phyloP scores from a whole-genome alignment of 768 basidiomycete species.

The Russula brevipes region DNA sequence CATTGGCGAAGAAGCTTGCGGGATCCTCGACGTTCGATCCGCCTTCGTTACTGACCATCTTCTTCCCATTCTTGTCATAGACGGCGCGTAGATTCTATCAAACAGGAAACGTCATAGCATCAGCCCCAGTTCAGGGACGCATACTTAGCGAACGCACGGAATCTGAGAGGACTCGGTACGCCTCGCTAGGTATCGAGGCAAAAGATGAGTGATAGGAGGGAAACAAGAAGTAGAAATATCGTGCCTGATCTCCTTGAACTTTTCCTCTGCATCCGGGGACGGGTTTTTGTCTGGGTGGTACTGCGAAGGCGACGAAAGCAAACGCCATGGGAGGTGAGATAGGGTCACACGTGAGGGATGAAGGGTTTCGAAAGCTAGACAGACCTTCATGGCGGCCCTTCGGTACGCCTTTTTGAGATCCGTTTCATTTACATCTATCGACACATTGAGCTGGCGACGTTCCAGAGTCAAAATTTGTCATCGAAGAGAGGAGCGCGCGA shows the following conservation, averaged over 20 bases:
- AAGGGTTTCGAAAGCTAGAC: slow-evolving; percentile 17
- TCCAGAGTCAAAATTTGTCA: slow-evolving; percentile 7
- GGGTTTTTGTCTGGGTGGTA: slow-evolving; percentile 96
- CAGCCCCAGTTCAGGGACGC: background rate
- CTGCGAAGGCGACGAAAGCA: slow-evolving; percentile 35
- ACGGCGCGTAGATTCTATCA: slow-evolving; percentile 72
- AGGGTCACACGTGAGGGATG: no score
- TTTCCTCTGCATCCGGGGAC: slow-evolving; percentile 88
- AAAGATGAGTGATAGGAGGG: slow-evolving; percentile 8
- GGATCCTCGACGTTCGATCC: slow-evolving; percentile 82
- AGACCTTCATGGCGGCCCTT: slow-evolving; percentile 88
- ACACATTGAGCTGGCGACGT: slow-evolving; percentile 55
- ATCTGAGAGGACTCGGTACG: slow-evolving; percentile 89
- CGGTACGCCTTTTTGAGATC: slow-evolving; percentile 93
- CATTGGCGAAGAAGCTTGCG: slow-evolving; percentile 88
- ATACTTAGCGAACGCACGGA: slow-evolving; percentile 40
- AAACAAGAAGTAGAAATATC: slow-evolving; percentile 15
- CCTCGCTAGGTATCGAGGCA: slow-evolving; percentile 55
- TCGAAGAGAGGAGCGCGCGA: slow-evolving; percentile 26
- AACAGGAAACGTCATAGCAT: slow-evolving; percentile 1
- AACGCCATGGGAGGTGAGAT: background rate
- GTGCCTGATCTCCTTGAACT: slow-evolving; percentile 94
- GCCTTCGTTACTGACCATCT: slow-evolving; percentile 82
- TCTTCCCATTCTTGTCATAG: slow-evolving; percentile 94
- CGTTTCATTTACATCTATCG: slow-evolving; percentile 68